Evolutionary conservation across 2,329 filamentous ascomycete genomes (phyloP).

Genomic region (Exophiala mesophila): DNA sequence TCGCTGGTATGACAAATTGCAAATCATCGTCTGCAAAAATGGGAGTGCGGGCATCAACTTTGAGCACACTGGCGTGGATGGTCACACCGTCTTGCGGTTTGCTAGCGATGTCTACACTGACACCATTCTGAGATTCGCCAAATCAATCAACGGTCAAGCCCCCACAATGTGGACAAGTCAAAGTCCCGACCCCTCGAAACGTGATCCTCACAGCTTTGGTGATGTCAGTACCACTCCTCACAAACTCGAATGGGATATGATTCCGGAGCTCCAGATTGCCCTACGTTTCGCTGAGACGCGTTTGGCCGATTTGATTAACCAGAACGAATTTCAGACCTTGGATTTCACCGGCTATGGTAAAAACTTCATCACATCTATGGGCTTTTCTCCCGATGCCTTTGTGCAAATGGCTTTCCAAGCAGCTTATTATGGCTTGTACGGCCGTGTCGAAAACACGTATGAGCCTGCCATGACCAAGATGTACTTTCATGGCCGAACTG

Average conservation of each 20-base stretch:
- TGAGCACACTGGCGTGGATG: conserved; percentile 95
- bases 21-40: conserved; percentile 99
- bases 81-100: conserved; percentile 92
- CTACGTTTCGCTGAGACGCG: conserved; percentile 93
- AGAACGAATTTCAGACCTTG: conserved; percentile 91
- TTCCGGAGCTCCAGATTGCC: conserved; percentile 82
- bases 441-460: conserved; percentile 88
- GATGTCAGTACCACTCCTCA: conserved; percentile 91
- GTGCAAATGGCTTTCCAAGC: conserved; percentile 99
- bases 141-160: conserved; percentile 89
- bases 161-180: conserved; percentile 86
- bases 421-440: conserved; percentile 94
- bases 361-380: conserved; percentile 96
- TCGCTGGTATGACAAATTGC: conserved; percentile 97
- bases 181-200: conserved; percentile 87
- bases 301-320: conserved; percentile 87
- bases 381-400: conserved; percentile 94
- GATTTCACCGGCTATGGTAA: conserved; percentile 89
- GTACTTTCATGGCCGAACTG: conserved; percentile 87
- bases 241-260: conserved; percentile 97
- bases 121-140: conserved; percentile 90
- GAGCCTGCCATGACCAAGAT: conserved; percentile 98
- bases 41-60: conserved; percentile 98
- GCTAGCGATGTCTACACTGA: conserved; percentile 96
- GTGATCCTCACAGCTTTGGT: conserved; percentile 85